Evolutionary conservation across 2,329 filamentous ascomycete species (phyloP), one percentile per base, ranked within the genome.

Genomic region (Fusarium begoniae): DNA sequence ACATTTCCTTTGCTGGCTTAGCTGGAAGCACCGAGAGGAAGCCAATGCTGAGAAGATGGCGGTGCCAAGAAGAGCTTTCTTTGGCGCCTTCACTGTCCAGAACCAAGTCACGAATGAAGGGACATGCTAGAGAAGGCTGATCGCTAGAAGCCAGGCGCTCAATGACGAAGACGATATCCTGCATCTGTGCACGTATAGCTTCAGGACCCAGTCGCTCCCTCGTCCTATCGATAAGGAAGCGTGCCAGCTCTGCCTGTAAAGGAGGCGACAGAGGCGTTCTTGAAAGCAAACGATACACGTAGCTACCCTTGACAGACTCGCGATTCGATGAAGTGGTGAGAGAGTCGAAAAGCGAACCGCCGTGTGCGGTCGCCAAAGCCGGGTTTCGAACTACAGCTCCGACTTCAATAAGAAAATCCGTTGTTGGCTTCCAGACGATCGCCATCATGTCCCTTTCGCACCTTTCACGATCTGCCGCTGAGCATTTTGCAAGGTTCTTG

Each of bases 61-160:
- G 76, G 55, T 82, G 80, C 80, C 79, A 83, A 4, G 80, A 78
- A 45, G 79, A 83, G 28, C 79, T 74, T 28, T 74, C 71, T 7
- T 65, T 38, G 9, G 58, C 53, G 1, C 57, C 75, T 11, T 79
- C 76, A 7, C 75, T 66, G 8, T 82, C 68, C 20, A 83, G 47
- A 7, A 83, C 67, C 15, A 83, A 47, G 22, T 80, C 64, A 6
- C 73, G 75, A 8, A 84, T 76, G 5, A 82, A 78, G 0, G 79
- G 74, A 11, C 74, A 78, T 0, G 82, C 82, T 5, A 78, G 56
- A 3, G 66, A 63, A 0, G 82, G 82, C 26, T 76, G 75, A 22
- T 83, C 81, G 30, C 80, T 78, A 3, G 44, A 53, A 4, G 79
- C 66, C 11, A 83, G 43, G 2, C 61, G 43, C 5, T 75, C 63